Conservation (phyloP, 2,329 filamentous ascomycete genomes). For the Cladosporium sp. region DNA sequence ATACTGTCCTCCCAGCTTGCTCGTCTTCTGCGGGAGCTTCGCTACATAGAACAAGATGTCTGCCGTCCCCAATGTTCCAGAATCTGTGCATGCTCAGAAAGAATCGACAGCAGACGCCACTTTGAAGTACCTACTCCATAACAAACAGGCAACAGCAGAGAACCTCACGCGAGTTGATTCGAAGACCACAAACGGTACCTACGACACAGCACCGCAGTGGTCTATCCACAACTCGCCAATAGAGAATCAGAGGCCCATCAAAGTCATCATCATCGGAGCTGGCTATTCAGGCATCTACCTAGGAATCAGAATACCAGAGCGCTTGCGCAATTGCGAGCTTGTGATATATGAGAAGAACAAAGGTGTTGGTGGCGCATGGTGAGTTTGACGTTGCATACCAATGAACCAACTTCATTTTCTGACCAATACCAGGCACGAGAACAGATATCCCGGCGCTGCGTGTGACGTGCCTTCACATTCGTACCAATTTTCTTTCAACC, state of each 20-base stretch:
- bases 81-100: slow-evolving; percentile 22
- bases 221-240: slow-evolving; percentile 41
- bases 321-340: slow-evolving; percentile 39
- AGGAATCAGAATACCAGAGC: slow-evolving; percentile 40
- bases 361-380: slow-evolving; percentile 35
- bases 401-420: slow-evolving; percentile 19
- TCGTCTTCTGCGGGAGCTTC: too few relatives aligned
- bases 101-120: slow-evolving; percentile 24
- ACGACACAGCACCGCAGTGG: slow-evolving; percentile 25
- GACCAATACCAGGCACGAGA: slow-evolving; percentile 40
- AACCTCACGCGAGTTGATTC: slow-evolving; percentile 10
- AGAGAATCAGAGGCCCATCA: slow-evolving; percentile 46
- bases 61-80: slow-evolving; percentile 35
- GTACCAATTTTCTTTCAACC: slow-evolving; percentile 47
- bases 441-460: slow-evolving; percentile 45
- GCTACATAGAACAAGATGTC: slow-evolving; percentile 40
- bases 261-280: slow-evolving; percentile 47
- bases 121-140: slow-evolving; percentile 24
- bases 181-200: slow-evolving; percentile 20
- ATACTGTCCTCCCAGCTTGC: not conserved
- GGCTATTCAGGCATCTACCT: slow-evolving; percentile 48
- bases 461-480: slow-evolving; percentile 46
- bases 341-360: slow-evolving; percentile 48
- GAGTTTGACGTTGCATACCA: not conserved
- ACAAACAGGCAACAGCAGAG: slow-evolving; percentile 19